Conservation (phyloP, 192 early-diverging fungal genomes). For the Gigaspora rosea region DNA sequence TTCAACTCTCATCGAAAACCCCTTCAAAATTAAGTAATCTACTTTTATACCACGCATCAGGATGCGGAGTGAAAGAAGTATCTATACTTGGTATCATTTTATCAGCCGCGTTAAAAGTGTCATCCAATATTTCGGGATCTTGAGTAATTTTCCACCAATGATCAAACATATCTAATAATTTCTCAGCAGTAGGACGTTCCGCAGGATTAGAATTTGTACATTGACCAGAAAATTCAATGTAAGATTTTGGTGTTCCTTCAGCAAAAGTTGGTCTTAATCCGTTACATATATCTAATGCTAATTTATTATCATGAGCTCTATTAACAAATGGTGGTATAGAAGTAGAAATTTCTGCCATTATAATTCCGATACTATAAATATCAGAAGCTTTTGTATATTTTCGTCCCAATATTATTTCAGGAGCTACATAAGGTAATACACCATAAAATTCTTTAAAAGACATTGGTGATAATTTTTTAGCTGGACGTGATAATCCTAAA, state of each 20-base stretch:
- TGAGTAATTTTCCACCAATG: neutral
- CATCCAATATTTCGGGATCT: neutral
- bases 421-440: slow-evolving; percentile 21
- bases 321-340: neutral
- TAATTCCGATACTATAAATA: slow-evolving; percentile 2
- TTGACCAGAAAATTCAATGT: neutral
- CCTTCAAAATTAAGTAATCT: neutral
- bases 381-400: neutral
- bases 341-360: neutral
- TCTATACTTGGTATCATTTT: neutral
- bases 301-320: neutral
- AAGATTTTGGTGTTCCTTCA: neutral
- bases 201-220: neutral
- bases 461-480: neutral
- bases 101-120: neutral
- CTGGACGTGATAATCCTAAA: slow-evolving; percentile 22
- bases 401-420: neutral
- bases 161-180: neutral
- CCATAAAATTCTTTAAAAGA: neutral
- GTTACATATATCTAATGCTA: neutral
- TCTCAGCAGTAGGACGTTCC: neutral
- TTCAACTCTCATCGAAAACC: neutral
- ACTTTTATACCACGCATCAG: neutral
- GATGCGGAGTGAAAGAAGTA: neutral
- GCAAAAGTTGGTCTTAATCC: neutral